Percentiles rank a stretch among this genome's conserved stretches.
phyloP scores from a whole-genome alignment of 2,329 filamentous ascomycete genomes.

The Aspergillus sp. region DNA sequence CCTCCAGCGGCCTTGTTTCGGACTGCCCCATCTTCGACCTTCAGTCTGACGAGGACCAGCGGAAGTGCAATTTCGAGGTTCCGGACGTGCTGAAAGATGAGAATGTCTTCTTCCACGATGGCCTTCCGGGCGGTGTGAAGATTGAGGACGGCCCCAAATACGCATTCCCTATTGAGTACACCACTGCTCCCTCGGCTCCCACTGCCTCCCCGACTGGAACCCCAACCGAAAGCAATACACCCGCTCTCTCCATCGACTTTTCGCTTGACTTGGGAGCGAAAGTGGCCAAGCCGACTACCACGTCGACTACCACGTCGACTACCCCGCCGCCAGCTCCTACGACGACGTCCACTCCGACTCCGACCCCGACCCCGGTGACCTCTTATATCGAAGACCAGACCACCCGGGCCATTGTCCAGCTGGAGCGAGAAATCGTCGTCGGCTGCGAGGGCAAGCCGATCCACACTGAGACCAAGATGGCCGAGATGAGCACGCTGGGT shows the following conservation, averaged over 20 bases:
- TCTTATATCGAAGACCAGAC: constrained; percentile 14
- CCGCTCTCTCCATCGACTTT: constrained; percentile 2
- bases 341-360: constrained; percentile 9
- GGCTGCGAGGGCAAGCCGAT: constrained; percentile 17
- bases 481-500: constrained; percentile 14
- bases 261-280: constrained; percentile 1
- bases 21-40: constrained; percentile 71
- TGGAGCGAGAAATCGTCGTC: constrained; percentile 22
- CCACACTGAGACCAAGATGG: constrained; percentile 19
- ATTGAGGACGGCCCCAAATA: constrained; percentile 39
- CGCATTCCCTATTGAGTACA: constrained; percentile 18
- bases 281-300: background rate
- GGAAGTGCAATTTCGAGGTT: constrained; percentile 53
- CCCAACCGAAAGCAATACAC: background rate
- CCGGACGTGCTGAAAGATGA: constrained; percentile 51
- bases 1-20: constrained; percentile 54
- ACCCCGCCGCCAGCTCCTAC: constrained; percentile 7
- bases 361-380: constrained; percentile 17
- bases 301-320: constrained; percentile 1
- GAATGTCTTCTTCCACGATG: constrained; percentile 48
- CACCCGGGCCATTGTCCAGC: constrained; percentile 20
- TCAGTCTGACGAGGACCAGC: constrained; percentile 47
- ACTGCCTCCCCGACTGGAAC: constrained; percentile 1
- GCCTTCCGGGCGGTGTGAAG: constrained; percentile 56
- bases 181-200: constrained; percentile 4